Conservation (phyloP, 805 yeast species). For the Ogataea pini region DNA sequence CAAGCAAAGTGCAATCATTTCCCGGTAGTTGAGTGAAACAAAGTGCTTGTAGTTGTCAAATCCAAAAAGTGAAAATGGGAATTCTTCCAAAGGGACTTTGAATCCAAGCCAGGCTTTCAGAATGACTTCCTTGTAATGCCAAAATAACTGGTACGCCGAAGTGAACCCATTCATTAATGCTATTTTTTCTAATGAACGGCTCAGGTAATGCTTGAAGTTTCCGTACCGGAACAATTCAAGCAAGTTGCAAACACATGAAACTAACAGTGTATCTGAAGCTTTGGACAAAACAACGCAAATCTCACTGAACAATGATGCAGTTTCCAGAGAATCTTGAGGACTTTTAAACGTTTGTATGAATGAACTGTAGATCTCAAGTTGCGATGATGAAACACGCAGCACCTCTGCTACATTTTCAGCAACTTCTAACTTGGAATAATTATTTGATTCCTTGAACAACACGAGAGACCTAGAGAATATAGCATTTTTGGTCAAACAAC, state of each 20-base stretch:
- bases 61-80: slow-evolving; percentile 45
- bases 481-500: background rate
- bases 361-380: slow-evolving; percentile 33
- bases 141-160: slow-evolving; percentile 31
- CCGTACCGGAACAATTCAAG: slow-evolving; percentile 41
- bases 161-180: slow-evolving; percentile 21
- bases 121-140: slow-evolving; percentile 36
- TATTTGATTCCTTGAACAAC: slow-evolving; percentile 17
- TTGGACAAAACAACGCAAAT: slow-evolving; percentile 38
- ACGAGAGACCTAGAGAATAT: background rate
- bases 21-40: slow-evolving; percentile 34
- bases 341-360: slow-evolving; percentile 33
- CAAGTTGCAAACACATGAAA: slow-evolving; percentile 42
- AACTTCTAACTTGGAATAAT: slow-evolving; percentile 28
- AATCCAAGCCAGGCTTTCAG: slow-evolving; percentile 47
- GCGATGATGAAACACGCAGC: slow-evolving; percentile 10
- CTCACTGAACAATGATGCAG: slow-evolving; percentile 39
- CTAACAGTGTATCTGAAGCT: slow-evolving; percentile 34
- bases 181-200: slow-evolving; percentile 29
- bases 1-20: slow-evolving; percentile 42
- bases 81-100: slow-evolving; percentile 32
- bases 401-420: slow-evolving; percentile 18
- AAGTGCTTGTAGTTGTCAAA: slow-evolving; percentile 36
- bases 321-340: slow-evolving; percentile 43
- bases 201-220: slow-evolving; percentile 36